These are phyloP conservation scores for Eruca vesicaria DNA, from an alignment of 441 rosid genomes.

Conservation along the genomic window DNA sequence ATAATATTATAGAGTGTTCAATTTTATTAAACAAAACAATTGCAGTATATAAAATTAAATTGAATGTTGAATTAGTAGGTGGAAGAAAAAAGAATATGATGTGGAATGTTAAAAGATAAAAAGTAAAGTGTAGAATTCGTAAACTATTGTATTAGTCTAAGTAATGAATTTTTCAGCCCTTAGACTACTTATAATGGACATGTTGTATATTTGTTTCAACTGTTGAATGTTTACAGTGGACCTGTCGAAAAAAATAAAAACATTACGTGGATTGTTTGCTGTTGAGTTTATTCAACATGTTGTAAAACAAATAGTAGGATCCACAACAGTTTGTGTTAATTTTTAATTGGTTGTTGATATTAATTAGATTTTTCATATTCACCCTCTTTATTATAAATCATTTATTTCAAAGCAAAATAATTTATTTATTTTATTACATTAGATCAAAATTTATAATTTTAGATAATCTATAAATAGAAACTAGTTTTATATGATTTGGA, in stretches of 20 bases:
- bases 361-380: not conserved
- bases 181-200: no score
- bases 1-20: no score
- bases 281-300: not conserved
- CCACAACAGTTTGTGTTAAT: not conserved
- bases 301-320: not conserved
- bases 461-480: not conserved
- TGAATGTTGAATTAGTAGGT: no score
- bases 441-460: not conserved
- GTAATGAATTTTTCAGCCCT: no score
- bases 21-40: no score
- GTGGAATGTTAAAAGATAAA: no score
- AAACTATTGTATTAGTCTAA: no score
- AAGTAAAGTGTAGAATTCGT: no score
- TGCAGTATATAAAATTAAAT: no score
- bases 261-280: not conserved
- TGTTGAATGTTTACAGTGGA: not conserved
- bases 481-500: not conserved
- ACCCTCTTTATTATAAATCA: not conserved
- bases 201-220: not conserved
- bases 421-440: no score
- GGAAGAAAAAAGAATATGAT: no score
- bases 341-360: not conserved
- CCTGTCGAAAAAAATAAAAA: not conserved
- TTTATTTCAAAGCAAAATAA: not conserved